A percentile compares a stretch with the other conserved stretches of the same genome.
Evolutionary conservation across 2,329 filamentous ascomycete genomes (phyloP).

Genomic region (Diplodia sapinea): DNA sequence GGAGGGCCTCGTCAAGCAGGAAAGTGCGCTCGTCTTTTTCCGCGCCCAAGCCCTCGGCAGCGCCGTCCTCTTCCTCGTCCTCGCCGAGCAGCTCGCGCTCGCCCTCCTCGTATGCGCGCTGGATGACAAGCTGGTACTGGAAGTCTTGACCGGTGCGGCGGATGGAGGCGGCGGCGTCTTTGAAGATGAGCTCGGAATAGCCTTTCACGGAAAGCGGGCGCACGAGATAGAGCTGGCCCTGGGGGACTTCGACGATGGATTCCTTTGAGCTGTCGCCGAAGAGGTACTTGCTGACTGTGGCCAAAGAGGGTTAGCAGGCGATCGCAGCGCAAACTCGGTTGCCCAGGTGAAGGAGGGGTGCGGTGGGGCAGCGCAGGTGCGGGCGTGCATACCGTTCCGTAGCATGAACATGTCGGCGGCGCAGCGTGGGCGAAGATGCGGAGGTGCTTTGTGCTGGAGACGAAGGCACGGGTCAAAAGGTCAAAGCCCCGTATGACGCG

Average conservation of each 20-base stretch:
- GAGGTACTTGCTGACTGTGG: conserved; percentile 83
- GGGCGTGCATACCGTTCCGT: conserved; percentile 48
- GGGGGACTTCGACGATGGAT: conserved; percentile 89
- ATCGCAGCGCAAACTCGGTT: conserved; percentile 28
- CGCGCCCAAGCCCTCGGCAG: conserved; percentile 71
- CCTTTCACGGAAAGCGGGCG: conserved; percentile 94
- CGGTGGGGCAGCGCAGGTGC: conserved; percentile 31
- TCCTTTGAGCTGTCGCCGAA: conserved; percentile 90
- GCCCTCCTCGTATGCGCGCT: conserved; percentile 95
- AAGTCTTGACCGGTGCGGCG: conserved; percentile 92
- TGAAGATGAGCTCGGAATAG: conserved; percentile 98
- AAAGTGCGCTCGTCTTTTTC: conserved; percentile 98
- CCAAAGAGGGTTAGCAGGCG: conserved; percentile 30
- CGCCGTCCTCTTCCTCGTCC: conserved; percentile 83
- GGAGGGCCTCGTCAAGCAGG: conserved; percentile 87
- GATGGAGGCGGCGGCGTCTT: conserved; percentile 91
- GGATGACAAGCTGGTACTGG: conserved; percentile 95
- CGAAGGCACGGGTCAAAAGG: conserved; percentile 18
- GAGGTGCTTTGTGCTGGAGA: conserved; percentile 20
- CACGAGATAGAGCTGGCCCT: conserved; percentile 97
- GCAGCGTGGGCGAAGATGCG: conserved; percentile 12
- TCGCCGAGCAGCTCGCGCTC: conserved; percentile 91
- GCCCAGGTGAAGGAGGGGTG: conserved; percentile 25
- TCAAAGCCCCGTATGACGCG: conserved; percentile 22
- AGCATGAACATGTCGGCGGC: conserved; percentile 48